Base-by-base conservation (phyloP, 768 basidiomycete genomes). In the Termitomyces sp. region DNA sequence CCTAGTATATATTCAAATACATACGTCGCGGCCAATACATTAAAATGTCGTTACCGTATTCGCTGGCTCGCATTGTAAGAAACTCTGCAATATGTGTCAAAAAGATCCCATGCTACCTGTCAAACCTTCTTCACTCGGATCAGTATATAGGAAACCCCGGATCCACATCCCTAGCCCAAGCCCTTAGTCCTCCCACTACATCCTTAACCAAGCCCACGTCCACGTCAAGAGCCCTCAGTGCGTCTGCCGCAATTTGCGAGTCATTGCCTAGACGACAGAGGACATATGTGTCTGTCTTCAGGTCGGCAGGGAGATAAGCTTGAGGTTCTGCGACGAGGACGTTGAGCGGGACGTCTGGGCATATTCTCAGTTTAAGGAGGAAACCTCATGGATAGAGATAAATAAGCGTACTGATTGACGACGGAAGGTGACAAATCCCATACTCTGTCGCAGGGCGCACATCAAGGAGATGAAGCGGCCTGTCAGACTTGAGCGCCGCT, bases 191-290 rank as follows among this genome's bases (percentile, higher is more conserved):
- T 22, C 95, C 95, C 8, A 91, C 75, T 4, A 95, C 78, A 71
- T 96, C 89, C 65, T 76, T 82, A 18, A 90, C 75, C 37, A 74
- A 65, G 6, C 60, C 51, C 6, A 68, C 64, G 48, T 66, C 70
- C 22, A 61, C 65, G 50, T 67, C 65, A 8, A 72, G 75, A 18
- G 66, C 67, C 57, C 81, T 71, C 20, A 93, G 66, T 6, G 86
- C 85, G 37, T 85, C 77, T 0, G 86, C 94, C 33, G 95, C 96
- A 20, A 92, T 81, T 69, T 93, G 91, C 1, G 93, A 96, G 70
- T 98, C 96, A 67, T 98, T 98, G 5, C 96, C 95, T 22, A 93
- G 76, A 33, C 93, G 81, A 72, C 95, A 98, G 30, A 97, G 72
- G 18, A 97, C 74, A 60, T 85, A 85, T 6, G 76, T 75, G 9